Evolutionary conservation across 164 flowering plant genomes (phyloP).

Genomic region (Liquidambar formosana): DNA sequence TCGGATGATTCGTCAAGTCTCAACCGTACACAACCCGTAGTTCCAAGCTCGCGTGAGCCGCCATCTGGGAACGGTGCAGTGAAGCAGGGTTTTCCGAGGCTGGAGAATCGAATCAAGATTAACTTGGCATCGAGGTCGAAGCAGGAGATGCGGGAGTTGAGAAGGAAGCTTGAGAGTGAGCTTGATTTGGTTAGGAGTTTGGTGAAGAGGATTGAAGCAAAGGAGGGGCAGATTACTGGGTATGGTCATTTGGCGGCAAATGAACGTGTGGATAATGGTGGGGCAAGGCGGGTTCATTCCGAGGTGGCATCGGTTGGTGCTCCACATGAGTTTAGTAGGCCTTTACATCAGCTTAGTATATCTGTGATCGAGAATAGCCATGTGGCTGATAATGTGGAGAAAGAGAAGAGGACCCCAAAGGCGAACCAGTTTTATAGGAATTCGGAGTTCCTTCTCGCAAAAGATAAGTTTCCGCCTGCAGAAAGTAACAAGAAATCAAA

Average conservation of each 20-base stretch:
- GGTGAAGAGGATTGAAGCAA: constrained; percentile 67
- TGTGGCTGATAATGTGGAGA: constrained; percentile 50
- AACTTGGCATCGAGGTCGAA: constrained; percentile 47
- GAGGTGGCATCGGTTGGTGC: constrained; percentile 47
- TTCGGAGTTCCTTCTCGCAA: constrained; percentile 74
- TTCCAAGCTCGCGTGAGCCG: constrained; percentile 8
- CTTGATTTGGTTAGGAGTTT: constrained; percentile 60
- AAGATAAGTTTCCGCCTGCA: constrained; percentile 69
- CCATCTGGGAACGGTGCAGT: constrained; percentile 25
- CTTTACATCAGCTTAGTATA: constrained; percentile 51
- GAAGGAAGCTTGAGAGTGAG: constrained; percentile 63
- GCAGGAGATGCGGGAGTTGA: constrained; percentile 60
- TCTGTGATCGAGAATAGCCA: constrained; percentile 57
- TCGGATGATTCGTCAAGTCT: constrained; percentile 56
- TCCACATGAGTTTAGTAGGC: constrained; percentile 32
- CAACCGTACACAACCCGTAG: constrained; percentile 19
- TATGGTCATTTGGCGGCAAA: constrained; percentile 30
- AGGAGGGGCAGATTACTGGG: constrained; percentile 36
- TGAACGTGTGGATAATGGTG: constrained; percentile 31
- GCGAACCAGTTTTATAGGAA: constrained; percentile 75
- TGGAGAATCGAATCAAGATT: constrained; percentile 44
- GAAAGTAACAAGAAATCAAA: constrained; percentile 82
- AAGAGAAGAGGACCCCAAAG: constrained; percentile 87
- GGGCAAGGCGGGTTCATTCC: constrained; percentile 39
- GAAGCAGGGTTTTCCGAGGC: constrained; percentile 17